Conservation (phyloP, 441 rosid species). For the Eruca vesicaria region DNA sequence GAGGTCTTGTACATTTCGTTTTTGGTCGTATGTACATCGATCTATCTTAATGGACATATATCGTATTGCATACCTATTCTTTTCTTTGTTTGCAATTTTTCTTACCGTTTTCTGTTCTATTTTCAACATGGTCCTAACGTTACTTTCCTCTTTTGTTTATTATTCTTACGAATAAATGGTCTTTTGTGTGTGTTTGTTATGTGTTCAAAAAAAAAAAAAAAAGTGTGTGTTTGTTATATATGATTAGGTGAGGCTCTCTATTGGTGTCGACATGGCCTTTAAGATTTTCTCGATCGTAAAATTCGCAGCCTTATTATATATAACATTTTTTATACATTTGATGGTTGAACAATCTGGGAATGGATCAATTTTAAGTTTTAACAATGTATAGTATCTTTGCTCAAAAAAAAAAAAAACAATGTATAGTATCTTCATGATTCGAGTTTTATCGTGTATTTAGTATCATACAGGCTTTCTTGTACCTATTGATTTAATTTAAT, state of each 20-base stretch:
- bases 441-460: not conserved
- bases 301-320: not conserved
- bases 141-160: not conserved
- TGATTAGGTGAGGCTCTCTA: not conserved
- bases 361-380: not conserved
- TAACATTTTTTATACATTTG: not conserved
- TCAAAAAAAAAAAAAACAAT: too few species aligned
- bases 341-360: not conserved
- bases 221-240: not conserved
- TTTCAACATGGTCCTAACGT: not conserved
- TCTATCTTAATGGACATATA: constrained; percentile 22
- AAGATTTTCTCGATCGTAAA: constrained; percentile 17
- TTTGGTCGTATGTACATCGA: constrained; percentile 21
- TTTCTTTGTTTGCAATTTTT: constrained; percentile 15
- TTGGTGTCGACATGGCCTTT: not conserved
- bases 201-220: too few species aligned
- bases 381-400: constrained; percentile 1
- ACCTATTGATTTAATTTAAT: not conserved
- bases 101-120: not conserved
- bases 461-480: not conserved
- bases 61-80: not conserved
- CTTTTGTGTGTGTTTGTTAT: not conserved
- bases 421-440: not conserved
- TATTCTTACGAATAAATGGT: not conserved
- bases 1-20: constrained; percentile 20